A percentile compares a stretch with the other conserved stretches of the same genome.
Evolutionary conservation across 176 grass and related monocot species (phyloP).

Genomic region (Cenchrus purpureus): DNA sequence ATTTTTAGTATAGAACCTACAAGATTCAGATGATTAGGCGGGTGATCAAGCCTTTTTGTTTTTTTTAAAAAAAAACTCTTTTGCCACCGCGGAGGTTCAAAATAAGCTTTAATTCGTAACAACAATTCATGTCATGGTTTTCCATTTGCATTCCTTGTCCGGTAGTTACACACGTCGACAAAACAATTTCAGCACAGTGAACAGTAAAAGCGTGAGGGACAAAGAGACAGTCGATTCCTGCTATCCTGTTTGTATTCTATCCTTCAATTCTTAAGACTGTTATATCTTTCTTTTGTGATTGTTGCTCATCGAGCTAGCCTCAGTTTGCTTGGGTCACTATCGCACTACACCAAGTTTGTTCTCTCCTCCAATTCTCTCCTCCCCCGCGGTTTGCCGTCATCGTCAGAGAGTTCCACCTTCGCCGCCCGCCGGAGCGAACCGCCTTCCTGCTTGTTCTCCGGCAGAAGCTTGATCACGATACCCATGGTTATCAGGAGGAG

Average conservation of each 20-base stretch:
- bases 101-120: too few relatives aligned
- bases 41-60: too few relatives aligned
- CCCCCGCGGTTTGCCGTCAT: constrained; percentile 31
- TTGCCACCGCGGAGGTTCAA: too few relatives aligned
- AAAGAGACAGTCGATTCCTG: background rate
- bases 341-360: constrained; percentile 47
- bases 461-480: constrained; percentile 82
- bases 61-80: too few relatives aligned
- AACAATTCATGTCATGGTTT: too few relatives aligned
- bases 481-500: constrained; percentile 86
- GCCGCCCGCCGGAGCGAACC: constrained; percentile 16
- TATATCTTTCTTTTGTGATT: too few relatives aligned
- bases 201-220: background rate
- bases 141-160: too few relatives aligned
- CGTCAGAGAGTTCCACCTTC: constrained; percentile 8
- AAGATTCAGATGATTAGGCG: too few relatives aligned
- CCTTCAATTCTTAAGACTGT: background rate
- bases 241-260: background rate
- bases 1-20: too few relatives aligned
- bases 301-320: background rate
- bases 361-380: constrained; percentile 55
- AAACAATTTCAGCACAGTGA: too few relatives aligned
- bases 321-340: background rate
- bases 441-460: constrained; percentile 56
- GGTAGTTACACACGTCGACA: too few relatives aligned